Percentiles rank a stretch among this genome's conserved stretches.
Evolutionary conservation across 1,284 basidiomycete species (phyloP).

Genomic region (Heterobasidion annosum): DNA sequence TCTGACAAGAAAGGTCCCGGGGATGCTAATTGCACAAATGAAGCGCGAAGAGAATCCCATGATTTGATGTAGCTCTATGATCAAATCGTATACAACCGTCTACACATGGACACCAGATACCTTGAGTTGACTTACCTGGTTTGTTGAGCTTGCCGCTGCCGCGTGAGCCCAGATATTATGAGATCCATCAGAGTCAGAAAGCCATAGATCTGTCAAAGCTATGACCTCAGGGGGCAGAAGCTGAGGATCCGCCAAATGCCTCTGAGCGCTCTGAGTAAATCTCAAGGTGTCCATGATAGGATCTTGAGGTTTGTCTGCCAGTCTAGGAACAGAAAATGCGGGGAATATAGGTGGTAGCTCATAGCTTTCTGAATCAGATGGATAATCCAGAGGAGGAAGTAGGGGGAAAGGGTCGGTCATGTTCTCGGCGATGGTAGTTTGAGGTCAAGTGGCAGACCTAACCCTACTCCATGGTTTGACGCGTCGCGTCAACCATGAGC

Average conservation of each 20-base stretch:
- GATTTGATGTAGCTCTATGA: constrained; percentile 33
- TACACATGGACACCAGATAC: too few species aligned
- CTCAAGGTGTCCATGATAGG: constrained; percentile 58
- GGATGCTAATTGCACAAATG: constrained; percentile 19
- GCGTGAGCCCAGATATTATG: neutral
- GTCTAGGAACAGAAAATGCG: constrained; percentile 46
- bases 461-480: too few species aligned
- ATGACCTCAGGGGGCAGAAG: constrained; percentile 18
- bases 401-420: neutral
- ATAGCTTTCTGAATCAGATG: neutral
- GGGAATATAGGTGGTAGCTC: constrained; percentile 14
- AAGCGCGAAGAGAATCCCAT: constrained; percentile 47
- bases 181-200: neutral
- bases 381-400: neutral
- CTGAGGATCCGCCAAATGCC: neutral
- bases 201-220: constrained; percentile 10
- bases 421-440: neutral
- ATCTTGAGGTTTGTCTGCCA: constrained; percentile 65
- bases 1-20: constrained; percentile 56
- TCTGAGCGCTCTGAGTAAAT: constrained; percentile 13
- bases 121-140: neutral
- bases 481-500: too few species aligned
- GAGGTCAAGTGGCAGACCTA: neutral
- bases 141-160: neutral
- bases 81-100: neutral